phyloP scores from a whole-genome alignment of 2,329 filamentous ascomycete species.

The Beauveria medogensis region DNA sequence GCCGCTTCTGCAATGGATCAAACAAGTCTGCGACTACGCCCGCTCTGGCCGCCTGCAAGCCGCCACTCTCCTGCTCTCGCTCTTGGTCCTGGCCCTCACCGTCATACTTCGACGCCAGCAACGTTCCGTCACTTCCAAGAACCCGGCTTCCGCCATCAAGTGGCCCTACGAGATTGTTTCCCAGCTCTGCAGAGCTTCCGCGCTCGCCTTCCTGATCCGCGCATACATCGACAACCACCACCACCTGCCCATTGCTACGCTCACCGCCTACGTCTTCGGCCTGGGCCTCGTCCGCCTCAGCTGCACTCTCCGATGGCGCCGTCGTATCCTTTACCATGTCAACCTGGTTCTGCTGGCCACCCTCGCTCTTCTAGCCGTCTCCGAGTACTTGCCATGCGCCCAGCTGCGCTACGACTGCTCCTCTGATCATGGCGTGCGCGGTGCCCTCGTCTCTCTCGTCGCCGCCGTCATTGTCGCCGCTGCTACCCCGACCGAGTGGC shows the following conservation, averaged over 20 bases:
- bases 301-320: conserved; percentile 36
- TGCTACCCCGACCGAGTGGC: conserved; percentile 42
- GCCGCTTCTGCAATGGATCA: conserved; percentile 28
- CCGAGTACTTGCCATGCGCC: conserved; percentile 36
- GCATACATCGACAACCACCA: conserved; percentile 26
- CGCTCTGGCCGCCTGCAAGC: conserved; percentile 34
- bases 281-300: conserved; percentile 36
- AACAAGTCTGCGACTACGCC: conserved; percentile 29
- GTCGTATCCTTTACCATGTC: conserved; percentile 38
- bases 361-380: conserved; percentile 28
- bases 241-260: conserved; percentile 29
- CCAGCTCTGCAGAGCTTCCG: conserved; percentile 31
- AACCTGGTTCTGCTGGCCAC: conserved; percentile 35
- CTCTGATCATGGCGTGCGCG: conserved; percentile 23
- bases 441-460: conserved; percentile 28
- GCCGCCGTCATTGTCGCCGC: conserved; percentile 32
- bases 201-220: conserved; percentile 31
- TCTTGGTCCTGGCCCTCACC: conserved; percentile 24
- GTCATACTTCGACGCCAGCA: conserved; percentile 12
- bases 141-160: conserved; percentile 30
- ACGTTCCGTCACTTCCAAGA: conserved; percentile 16
- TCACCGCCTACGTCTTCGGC: conserved; percentile 33
- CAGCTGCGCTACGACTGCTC: conserved; percentile 26
- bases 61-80: conserved; percentile 28
- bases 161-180: conserved; percentile 35